A percentile compares a stretch with the other conserved stretches of the same genome.
These are phyloP conservation scores for Quillaja saponaria DNA, from an alignment of 306 rosid species.

Conservation along the genomic window DNA sequence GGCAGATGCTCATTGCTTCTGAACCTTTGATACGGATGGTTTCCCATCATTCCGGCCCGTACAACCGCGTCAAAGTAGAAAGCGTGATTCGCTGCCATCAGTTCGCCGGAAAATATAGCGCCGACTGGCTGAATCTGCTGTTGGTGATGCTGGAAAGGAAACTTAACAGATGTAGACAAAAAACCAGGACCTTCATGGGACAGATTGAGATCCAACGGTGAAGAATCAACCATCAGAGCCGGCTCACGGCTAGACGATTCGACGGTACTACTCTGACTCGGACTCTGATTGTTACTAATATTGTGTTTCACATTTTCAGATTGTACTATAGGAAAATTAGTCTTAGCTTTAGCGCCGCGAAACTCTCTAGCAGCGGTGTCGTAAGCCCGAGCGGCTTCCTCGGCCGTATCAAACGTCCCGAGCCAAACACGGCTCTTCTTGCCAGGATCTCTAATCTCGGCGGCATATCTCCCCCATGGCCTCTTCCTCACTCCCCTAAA, in stretches of 20 bases:
- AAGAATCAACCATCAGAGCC: conserved; percentile 60
- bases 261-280: conserved; percentile 95
- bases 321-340: conserved; percentile 56
- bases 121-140: conserved; percentile 30
- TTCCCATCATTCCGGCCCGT: conserved; percentile 46
- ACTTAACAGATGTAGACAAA: conserved; percentile 33
- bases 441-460: conserved; percentile 91
- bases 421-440: conserved; percentile 99
- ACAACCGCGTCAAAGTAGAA: conserved; percentile 48
- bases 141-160: conserved; percentile 50
- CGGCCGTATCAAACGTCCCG: conserved; percentile 94
- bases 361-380: conserved; percentile 84
- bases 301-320: conserved; percentile 28
- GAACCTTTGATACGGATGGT: conserved; percentile 22
- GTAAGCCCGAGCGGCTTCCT: conserved; percentile 92
- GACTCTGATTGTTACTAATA: conserved; percentile 44
- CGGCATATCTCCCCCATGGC: conserved; percentile 98
- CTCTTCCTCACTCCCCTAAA: conserved; percentile 94
- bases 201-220: conserved; percentile 66
- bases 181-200: conserved; percentile 29
- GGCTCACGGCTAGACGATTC: conserved; percentile 85
- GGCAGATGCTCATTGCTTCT: conserved; percentile 28
- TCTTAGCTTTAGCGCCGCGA: conserved; percentile 93
- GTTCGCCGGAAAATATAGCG: conserved; percentile 22
- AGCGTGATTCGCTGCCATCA: conserved; percentile 37